Conservation (phyloP, 1,139 yeast genomes). For the Candida dubliniensis region DNA sequence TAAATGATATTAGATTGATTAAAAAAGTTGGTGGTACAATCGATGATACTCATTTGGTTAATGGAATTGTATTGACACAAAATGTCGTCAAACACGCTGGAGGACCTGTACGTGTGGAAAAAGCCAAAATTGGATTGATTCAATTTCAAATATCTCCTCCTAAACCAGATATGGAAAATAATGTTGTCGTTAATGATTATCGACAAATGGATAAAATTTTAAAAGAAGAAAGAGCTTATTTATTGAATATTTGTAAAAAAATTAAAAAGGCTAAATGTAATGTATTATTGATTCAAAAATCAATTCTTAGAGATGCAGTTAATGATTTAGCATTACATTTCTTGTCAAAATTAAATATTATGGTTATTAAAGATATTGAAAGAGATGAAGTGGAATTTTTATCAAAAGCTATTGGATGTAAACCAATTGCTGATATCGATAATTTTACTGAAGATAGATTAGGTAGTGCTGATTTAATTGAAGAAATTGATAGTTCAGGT, state of each 20-base stretch:
- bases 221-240: slow-evolving; percentile 94
- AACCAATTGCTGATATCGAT: slow-evolving; percentile 94
- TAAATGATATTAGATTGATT: slow-evolving; percentile 82
- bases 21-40: slow-evolving; percentile 97
- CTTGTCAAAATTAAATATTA: slow-evolving; percentile 83
- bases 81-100: slow-evolving; percentile 87
- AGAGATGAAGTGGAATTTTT: slow-evolving; percentile 95
- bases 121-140: slow-evolving; percentile 86
- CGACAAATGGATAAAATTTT: slow-evolving; percentile 98
- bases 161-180: slow-evolving; percentile 97
- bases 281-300: slow-evolving; percentile 88
- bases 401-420: slow-evolving; percentile 88
- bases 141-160: slow-evolving; percentile 99
- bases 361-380: slow-evolving; percentile 95
- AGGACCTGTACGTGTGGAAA: slow-evolving; percentile 94
- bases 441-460: slow-evolving; percentile 89
- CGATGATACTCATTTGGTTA: slow-evolving; percentile 90
- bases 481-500: slow-evolving; percentile 89
- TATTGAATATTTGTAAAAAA: slow-evolving; percentile 90
- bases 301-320: slow-evolving; percentile 95
- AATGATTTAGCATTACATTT: slow-evolving; percentile 95
- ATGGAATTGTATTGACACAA: slow-evolving; percentile 93
- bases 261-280: slow-evolving; percentile 97
- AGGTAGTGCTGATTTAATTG: slow-evolving; percentile 89
- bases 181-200: slow-evolving; percentile 94